phyloP scores from a whole-genome alignment of 2,329 filamentous ascomycete genomes.

The Metarhizium brunneum region DNA sequence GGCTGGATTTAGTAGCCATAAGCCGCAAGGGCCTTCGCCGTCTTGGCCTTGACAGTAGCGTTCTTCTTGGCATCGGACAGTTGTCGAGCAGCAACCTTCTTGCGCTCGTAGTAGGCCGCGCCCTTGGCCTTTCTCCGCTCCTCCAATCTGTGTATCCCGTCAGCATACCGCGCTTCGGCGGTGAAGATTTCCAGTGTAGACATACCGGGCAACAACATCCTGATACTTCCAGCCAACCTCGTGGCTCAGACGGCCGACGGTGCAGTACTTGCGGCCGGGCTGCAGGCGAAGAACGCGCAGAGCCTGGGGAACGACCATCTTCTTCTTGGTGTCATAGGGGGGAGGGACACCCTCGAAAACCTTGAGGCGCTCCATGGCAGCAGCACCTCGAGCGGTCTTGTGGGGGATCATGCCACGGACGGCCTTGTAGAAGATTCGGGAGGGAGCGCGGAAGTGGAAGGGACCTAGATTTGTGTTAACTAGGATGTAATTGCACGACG shows the following conservation, averaged over 20 bases:
- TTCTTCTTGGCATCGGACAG: slow-evolving; percentile 88
- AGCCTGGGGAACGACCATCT: slow-evolving; percentile 97
- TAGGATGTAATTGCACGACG: slow-evolving; percentile 22
- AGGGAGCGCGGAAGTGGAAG: slow-evolving; percentile 99
- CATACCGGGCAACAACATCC: slow-evolving; percentile 95
- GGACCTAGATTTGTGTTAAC: slow-evolving; percentile 52
- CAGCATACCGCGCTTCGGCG: not conserved
- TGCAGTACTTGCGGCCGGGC: slow-evolving; percentile 99
- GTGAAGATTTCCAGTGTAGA: slow-evolving; percentile 19
- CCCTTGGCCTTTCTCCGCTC: slow-evolving; percentile 99
- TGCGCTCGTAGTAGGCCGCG: slow-evolving; percentile 98
- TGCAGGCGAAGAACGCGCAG: slow-evolving; percentile 93
- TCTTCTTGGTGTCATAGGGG: slow-evolving; percentile 99
- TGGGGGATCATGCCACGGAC: slow-evolving; percentile 99
- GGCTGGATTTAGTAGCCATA: slow-evolving; percentile 70
- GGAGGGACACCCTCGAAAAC: slow-evolving; percentile 98
- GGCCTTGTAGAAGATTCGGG: slow-evolving; percentile 99
- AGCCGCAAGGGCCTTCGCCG: slow-evolving; percentile 76
- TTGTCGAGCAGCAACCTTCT: slow-evolving; percentile 92
- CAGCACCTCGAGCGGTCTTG: slow-evolving; percentile 97
- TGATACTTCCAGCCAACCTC: slow-evolving; percentile 99
- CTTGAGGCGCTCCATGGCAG: slow-evolving; percentile 97
- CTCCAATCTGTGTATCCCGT: slow-evolving; percentile 63
- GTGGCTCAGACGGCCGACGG: slow-evolving; percentile 92
- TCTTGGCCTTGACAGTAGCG: slow-evolving; percentile 78